These are phyloP conservation scores for Oryza longistaminata DNA, from an alignment of 176 grass and related monocot genomes.

Conservation along the genomic window DNA sequence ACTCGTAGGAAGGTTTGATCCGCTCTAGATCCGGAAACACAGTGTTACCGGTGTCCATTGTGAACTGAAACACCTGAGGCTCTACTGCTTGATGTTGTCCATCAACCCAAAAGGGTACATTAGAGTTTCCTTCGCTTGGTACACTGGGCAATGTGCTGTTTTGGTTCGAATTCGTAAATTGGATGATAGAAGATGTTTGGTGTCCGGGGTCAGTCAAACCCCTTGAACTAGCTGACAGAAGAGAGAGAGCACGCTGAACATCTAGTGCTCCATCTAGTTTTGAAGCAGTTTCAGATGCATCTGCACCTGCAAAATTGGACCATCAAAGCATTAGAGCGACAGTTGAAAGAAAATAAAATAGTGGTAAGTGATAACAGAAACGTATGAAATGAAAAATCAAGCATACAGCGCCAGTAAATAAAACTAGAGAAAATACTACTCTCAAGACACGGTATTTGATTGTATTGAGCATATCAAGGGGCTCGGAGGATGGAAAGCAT, in stretches of 20 bases:
- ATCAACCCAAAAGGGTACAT: not conserved
- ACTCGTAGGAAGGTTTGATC: slow-evolving; percentile 10
- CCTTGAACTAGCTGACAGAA: slow-evolving; percentile 60
- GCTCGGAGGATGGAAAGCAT: not conserved
- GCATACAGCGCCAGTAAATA: not conserved
- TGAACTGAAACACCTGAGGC: slow-evolving; percentile 6
- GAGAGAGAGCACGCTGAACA: slow-evolving; percentile 64
- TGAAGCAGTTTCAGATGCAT: slow-evolving; percentile 41
- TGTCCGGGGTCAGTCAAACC: not conserved
- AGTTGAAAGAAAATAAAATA: not conserved
- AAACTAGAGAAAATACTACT: not conserved
- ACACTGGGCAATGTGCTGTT: not conserved
- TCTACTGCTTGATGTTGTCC: not conserved
- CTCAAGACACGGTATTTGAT: not conserved
- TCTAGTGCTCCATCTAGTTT: slow-evolving; percentile 58
- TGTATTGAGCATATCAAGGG: not conserved
- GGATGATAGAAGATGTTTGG: slow-evolving; percentile 15
- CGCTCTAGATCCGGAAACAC: not conserved
- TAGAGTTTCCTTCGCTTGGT: slow-evolving; percentile 2
- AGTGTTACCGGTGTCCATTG: not conserved
- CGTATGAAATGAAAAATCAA: not conserved
- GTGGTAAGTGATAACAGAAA: not conserved
- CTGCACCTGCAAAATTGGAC: slow-evolving; percentile 29
- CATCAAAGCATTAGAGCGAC: not conserved
- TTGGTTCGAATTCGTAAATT: not conserved